Percentiles rank a stretch among this genome's conserved stretches.
Evolutionary conservation across 306 rosid genomes (phyloP).

Genomic region (Trifolium dubium): DNA sequence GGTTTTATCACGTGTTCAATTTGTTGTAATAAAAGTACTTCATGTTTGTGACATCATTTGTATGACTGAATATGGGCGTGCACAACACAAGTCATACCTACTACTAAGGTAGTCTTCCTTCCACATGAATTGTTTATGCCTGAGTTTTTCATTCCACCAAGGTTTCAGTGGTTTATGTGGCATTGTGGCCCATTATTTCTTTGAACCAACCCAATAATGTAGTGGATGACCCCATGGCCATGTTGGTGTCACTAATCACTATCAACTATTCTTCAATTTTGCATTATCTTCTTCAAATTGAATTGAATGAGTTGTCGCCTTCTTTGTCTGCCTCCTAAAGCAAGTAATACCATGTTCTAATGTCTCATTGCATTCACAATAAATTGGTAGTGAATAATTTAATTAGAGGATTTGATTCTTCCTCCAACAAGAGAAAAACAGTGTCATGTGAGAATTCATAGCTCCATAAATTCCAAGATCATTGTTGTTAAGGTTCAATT

Average conservation of each 20-base stretch:
- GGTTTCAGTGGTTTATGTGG: background rate
- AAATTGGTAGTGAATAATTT: background rate
- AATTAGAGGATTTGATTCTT: background rate
- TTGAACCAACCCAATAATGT: background rate
- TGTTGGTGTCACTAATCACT: background rate
- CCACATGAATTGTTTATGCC: too few species aligned
- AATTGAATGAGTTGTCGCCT: background rate
- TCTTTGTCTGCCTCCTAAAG: background rate
- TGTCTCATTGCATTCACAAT: background rate
- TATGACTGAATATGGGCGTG: conserved; percentile 12
- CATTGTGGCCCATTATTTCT: background rate
- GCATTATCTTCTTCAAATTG: background rate
- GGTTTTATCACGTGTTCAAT: conserved; percentile 58
- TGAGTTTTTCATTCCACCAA: too few species aligned
- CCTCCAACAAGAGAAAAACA: background rate
- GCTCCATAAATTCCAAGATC: background rate
- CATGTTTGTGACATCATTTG: conserved; percentile 26
- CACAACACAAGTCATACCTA: background rate
- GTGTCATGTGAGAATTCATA: background rate
- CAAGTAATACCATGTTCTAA: background rate
- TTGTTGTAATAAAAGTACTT: background rate
- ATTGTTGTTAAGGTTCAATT: background rate
- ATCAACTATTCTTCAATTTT: background rate
- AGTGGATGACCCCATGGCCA: background rate
- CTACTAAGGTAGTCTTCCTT: too few species aligned